Conservation (phyloP, 352 stramenopile genomes). For the Phytophthora tentaculata region DNA sequence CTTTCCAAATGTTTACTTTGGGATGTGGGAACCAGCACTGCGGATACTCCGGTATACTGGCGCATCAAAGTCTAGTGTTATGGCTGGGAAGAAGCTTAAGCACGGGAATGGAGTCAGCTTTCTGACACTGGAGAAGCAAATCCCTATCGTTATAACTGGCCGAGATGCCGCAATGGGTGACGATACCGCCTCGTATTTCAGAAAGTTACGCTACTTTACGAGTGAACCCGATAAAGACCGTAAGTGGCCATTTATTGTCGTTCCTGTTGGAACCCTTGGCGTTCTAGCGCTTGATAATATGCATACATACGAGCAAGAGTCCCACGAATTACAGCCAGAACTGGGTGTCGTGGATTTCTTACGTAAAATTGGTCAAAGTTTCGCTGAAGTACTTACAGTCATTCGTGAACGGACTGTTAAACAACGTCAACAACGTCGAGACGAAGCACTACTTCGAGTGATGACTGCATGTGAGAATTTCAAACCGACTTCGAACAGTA, state of each 20-base stretch:
- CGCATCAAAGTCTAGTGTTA: conserved; percentile 57
- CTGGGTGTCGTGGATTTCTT: conserved; percentile 83
- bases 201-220: conserved; percentile 52
- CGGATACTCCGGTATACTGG: conserved; percentile 56
- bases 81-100: conserved; percentile 68
- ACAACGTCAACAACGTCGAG: conserved; percentile 23
- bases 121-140: conserved; percentile 40
- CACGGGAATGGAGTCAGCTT: conserved; percentile 70
- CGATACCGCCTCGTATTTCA: background rate
- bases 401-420: conserved; percentile 16
- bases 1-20: conserved; percentile 67
- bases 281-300: conserved; percentile 75
- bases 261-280: conserved; percentile 55
- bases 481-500: conserved; percentile 10
- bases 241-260: conserved; percentile 72
- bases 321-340: conserved; percentile 60
- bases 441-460: conserved; percentile 54
- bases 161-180: conserved; percentile 18
- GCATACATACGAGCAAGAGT: conserved; percentile 47
- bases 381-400: conserved; percentile 23
- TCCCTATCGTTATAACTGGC: conserved; percentile 49
- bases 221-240: conserved; percentile 21
- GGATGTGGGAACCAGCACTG: conserved; percentile 57
- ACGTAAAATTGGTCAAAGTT: conserved; percentile 44
- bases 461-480: conserved; percentile 63